Conservation (phyloP, 768 basidiomycete genomes). For the Tulasnella sp. region DNA sequence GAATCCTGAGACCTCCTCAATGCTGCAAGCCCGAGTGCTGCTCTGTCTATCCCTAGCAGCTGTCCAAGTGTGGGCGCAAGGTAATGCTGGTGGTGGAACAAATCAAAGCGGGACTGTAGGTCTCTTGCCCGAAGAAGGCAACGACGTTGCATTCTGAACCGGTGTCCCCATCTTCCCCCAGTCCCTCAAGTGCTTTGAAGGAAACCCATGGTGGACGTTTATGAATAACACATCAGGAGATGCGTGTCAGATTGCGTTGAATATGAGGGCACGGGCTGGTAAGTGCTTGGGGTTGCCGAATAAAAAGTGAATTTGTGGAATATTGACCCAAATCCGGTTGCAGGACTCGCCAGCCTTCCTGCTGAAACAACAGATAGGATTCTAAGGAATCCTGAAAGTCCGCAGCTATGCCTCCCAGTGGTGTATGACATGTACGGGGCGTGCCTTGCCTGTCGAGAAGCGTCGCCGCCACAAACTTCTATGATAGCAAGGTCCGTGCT, state of each 20-base stretch:
- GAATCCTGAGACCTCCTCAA: not conserved
- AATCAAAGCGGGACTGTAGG: not conserved
- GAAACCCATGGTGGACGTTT: not conserved
- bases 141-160: conserved; percentile 1
- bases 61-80: conserved; percentile 5
- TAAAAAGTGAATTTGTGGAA: too few relatives aligned
- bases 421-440: not conserved
- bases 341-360: not conserved
- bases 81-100: not conserved
- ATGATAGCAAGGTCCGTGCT: not conserved
- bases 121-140: not conserved
- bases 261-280: too few relatives aligned
- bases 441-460: not conserved
- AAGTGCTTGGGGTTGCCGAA: too few relatives aligned
- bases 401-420: not conserved
- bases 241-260: too few relatives aligned
- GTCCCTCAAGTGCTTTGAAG: not conserved
- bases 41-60: not conserved
- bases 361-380: not conserved
- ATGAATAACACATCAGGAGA: too few relatives aligned
- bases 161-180: not conserved
- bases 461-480: not conserved
- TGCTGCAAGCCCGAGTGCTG: not conserved
- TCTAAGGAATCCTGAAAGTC: not conserved
- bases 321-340: too few relatives aligned